Base-by-base conservation (phyloP, 805 yeast species). In the Wickerhamiella sergipiensis region DNA sequence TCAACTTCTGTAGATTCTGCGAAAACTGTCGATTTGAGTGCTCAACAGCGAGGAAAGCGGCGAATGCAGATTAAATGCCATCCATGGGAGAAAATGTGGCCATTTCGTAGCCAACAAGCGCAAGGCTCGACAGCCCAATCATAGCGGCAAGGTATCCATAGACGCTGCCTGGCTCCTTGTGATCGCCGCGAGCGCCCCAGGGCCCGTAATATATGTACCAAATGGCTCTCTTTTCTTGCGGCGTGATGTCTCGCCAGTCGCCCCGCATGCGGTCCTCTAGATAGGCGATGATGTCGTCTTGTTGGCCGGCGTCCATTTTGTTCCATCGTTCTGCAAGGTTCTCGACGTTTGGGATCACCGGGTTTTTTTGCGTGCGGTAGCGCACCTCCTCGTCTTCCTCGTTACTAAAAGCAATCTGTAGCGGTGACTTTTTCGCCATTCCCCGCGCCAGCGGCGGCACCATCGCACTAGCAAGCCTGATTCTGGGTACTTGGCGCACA, bases 201-300 rank as follows among this genome's bases (percentile, higher is more conserved):
- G 65, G 59, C 1, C 69, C 69, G 51, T 55, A 65, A 57, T 61
- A 60, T 13, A 64, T 57, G 50, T 48, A 65, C 59, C 61, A 57
- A 13, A 61, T 57, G 17, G 71, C 71, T 19, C 57, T 55, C 57
- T 59, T 59, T 53, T 67, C 70, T 26, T 60, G 65, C 10, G 44
- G 50, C 18, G 61, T 55, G 51, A 67, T 50, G 9, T 53, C 55
- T 33, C 50, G 54, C 71, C 71, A 67, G 50, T 61, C 63, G 18
- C 64, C 68, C 2, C 68, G 60, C 63, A 62, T 62, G 29, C 55
- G 50, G 50, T 65, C 68, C 46, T 67, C 69, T 10, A 67, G 57
- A 50, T 62, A 67, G 17, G 63, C 60, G 4, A 64, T 55, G n/a
- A 67, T 55, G 39, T 66, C 69, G 52, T 67, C 68, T 55, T 67